phyloP scores from a whole-genome alignment of 345 rosid species.

The Bruguiera parviflora region DNA sequence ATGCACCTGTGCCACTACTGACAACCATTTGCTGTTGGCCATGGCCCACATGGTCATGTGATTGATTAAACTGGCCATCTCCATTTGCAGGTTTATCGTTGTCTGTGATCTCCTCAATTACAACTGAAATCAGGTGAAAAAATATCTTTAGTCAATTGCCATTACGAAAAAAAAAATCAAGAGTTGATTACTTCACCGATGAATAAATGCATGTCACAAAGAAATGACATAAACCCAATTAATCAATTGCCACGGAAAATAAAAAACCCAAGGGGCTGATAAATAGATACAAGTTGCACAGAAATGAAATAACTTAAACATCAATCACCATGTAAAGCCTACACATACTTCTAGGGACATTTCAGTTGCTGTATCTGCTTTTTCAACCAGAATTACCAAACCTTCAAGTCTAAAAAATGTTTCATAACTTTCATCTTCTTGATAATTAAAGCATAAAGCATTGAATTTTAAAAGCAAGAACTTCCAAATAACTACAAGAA shows the following conservation, averaged over 20 bases:
- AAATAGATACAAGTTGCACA: no score
- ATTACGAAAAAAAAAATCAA: background rate
- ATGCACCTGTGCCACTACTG: slow-evolving; percentile 24
- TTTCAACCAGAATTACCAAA: background rate
- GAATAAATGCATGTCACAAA: background rate
- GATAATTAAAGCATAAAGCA: background rate
- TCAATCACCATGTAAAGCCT: no score
- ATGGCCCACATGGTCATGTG: slow-evolving; percentile 33
- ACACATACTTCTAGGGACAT: background rate
- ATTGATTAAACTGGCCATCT: slow-evolving; percentile 36
- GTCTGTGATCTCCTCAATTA: slow-evolving; percentile 87
- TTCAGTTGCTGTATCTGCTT: background rate
- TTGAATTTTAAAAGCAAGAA: no score
- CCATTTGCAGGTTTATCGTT: slow-evolving; percentile 52
- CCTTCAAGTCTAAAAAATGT: background rate
- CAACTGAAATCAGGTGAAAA: slow-evolving; percentile 38
- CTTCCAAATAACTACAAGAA: background rate
- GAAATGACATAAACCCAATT: background rate
- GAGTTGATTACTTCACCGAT: background rate
- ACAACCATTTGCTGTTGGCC: slow-evolving; percentile 37
- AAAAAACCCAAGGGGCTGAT: no score
- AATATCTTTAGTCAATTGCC: background rate
- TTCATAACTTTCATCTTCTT: background rate
- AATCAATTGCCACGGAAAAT: background rate
- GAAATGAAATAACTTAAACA: no score